Percentiles rank a stretch among this genome's conserved stretches.
Conservation (phyloP, 1,139 yeast species). For the Cylindricascospora bacillispora region DNA sequence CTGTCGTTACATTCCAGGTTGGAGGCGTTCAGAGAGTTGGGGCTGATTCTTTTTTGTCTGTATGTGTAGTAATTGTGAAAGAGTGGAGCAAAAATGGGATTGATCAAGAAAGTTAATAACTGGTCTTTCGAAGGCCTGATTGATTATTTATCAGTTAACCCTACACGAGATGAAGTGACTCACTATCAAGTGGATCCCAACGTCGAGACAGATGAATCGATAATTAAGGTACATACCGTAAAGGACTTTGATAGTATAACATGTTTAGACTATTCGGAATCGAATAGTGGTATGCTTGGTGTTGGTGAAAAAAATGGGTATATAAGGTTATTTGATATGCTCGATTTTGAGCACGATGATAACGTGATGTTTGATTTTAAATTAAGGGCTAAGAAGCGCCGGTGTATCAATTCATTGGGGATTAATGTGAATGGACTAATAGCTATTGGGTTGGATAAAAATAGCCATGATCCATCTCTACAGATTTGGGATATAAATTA, state of each 20-base stretch:
- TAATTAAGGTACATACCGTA: constrained; percentile 38
- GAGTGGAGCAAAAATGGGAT: constrained; percentile 19
- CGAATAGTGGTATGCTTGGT: constrained; percentile 46
- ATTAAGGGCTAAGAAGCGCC: constrained; percentile 50
- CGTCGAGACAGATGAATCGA: constrained; percentile 29
- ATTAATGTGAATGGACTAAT: constrained; percentile 54
- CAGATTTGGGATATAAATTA: constrained; percentile 75
- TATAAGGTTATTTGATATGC: constrained; percentile 50
- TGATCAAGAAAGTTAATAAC: constrained; percentile 20
- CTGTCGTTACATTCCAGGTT: no score
- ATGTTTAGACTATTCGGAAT: constrained; percentile 53
- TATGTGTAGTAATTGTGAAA: no score
- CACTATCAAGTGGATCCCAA: constrained; percentile 25
- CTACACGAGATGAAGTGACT: constrained; percentile 27
- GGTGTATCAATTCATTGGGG: constrained; percentile 67
- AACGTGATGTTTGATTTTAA: constrained; percentile 9
- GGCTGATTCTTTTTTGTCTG: no score
- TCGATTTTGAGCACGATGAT: background rate
- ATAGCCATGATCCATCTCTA: constrained; percentile 64
- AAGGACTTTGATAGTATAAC: constrained; percentile 63
- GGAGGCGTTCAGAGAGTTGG: no score
- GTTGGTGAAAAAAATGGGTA: constrained; percentile 67
- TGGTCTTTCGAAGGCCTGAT: constrained; percentile 22
- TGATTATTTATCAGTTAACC: constrained; percentile 26
- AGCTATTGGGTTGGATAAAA: constrained; percentile 73